These are phyloP conservation scores for Penstemon davidsonii DNA, from an alignment of 257 asterid species.

Conservation along the genomic window DNA sequence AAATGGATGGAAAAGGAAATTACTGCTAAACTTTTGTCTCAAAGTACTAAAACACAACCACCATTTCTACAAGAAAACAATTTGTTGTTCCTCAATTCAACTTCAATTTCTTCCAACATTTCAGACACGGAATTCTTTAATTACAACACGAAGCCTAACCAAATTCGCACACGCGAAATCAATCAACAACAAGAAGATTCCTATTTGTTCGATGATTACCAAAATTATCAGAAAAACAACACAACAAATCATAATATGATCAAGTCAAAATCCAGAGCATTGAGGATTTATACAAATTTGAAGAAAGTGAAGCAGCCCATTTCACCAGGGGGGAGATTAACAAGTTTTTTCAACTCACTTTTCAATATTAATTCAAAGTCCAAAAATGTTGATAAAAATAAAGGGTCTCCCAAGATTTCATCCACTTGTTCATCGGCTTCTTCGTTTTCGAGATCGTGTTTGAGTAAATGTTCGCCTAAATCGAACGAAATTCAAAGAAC, in stretches of 20 bases:
- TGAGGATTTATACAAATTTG: slow-evolving; percentile 46
- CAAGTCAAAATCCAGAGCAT: slow-evolving; percentile 50
- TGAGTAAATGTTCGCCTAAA: slow-evolving; percentile 55
- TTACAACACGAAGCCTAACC: slow-evolving; percentile 31
- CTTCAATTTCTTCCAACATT: slow-evolving; percentile 43
- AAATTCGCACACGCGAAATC: slow-evolving; percentile 30
- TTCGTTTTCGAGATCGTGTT: slow-evolving; percentile 65
- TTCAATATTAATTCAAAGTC: slow-evolving; percentile 37
- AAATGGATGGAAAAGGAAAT: slow-evolving; percentile 48
- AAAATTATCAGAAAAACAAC: slow-evolving; percentile 13
- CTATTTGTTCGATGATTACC: slow-evolving; percentile 20
- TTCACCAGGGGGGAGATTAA: slow-evolving; percentile 61
- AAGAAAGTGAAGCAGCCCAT: slow-evolving; percentile 62
- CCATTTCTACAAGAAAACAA: slow-evolving; percentile 38
- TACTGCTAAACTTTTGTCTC: slow-evolving; percentile 11
- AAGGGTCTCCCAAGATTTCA: slow-evolving; percentile 16
- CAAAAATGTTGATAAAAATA: slow-evolving; percentile 8
- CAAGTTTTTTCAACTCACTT: slow-evolving; percentile 51
- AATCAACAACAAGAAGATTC: slow-evolving; percentile 10
- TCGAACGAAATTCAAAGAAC: slow-evolving; percentile 52
- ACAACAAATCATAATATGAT: slow-evolving; percentile 26
- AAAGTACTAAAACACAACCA: slow-evolving; percentile 11
- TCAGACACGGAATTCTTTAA: slow-evolving; percentile 46
- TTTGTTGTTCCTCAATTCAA: slow-evolving; percentile 41
- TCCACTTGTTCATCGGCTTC: slow-evolving; percentile 34